phyloP scores from a whole-genome alignment of 2,329 filamentous ascomycete genomes.

The Talaromyces sp. region DNA sequence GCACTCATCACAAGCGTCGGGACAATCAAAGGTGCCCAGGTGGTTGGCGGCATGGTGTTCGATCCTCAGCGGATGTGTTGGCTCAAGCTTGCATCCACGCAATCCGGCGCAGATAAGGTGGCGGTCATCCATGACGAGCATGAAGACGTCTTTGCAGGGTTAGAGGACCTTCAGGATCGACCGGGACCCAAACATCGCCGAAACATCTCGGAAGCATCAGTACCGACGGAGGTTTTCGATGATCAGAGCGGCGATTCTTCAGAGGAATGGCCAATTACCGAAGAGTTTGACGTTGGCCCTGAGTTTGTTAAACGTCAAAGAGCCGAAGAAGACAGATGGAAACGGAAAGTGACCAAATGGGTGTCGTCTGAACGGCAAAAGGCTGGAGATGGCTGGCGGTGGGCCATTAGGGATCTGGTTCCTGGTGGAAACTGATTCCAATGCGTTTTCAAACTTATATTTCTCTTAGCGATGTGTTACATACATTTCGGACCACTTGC shows the following conservation, averaged over 20 bases:
- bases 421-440: conserved; percentile 8
- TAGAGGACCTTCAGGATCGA: conserved; percentile 83
- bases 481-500: conserved; percentile 4
- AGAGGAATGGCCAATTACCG: conserved; percentile 81
- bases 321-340: conserved; percentile 89
- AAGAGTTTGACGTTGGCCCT: conserved; percentile 96
- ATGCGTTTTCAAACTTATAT: background rate
- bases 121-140: conserved; percentile 73
- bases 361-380: conserved; percentile 55
- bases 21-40: conserved; percentile 78
- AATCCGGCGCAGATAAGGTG: conserved; percentile 30
- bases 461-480: conserved; percentile 9
- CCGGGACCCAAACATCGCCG: conserved; percentile 21
- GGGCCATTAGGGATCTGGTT: conserved; percentile 60
- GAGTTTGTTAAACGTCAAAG: conserved; percentile 86
- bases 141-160: conserved; percentile 88
- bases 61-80: conserved; percentile 97
- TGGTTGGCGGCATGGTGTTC: conserved; percentile 98
- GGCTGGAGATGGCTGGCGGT: conserved; percentile 63
- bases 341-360: conserved; percentile 83
- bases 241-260: conserved; percentile 45
- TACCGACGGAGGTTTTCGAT: conserved; percentile 31
- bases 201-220: conserved; percentile 22
- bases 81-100: conserved; percentile 68
- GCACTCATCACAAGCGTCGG: conserved; percentile 91